These are phyloP conservation scores for Mayamaea pseudoterrestris DNA, from an alignment of 108 stramenopile genomes.

Conservation along the genomic window DNA sequence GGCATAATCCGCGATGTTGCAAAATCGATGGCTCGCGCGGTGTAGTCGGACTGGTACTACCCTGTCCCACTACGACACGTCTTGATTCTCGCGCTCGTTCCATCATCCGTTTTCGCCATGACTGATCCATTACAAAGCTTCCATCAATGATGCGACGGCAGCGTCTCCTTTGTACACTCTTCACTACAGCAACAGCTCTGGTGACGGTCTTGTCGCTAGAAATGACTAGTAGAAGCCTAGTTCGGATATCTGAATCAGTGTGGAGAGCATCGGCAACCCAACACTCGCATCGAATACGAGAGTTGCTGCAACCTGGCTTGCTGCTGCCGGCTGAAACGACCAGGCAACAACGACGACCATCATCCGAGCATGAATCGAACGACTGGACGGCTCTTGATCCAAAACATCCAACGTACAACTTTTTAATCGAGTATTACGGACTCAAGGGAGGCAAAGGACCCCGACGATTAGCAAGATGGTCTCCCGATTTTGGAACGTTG, in stretches of 20 bases:
- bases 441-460: constrained; percentile 57
- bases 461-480: constrained; percentile 45
- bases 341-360: constrained; percentile 3
- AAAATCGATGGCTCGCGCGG: too few relatives aligned
- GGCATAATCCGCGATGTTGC: too few relatives aligned
- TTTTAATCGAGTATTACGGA: constrained; percentile 80
- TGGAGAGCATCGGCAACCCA: background rate
- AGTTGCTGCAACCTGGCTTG: background rate
- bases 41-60: too few relatives aligned
- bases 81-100: background rate
- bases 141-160: background rate
- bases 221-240: background rate
- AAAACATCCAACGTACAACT: constrained; percentile 70
- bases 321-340: background rate
- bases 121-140: background rate
- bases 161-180: background rate
- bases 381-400: constrained; percentile 47
- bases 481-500: constrained; percentile 32
- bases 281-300: background rate
- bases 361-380: background rate
- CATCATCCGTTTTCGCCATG: background rate
- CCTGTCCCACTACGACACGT: background rate
- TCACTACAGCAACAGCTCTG: background rate
- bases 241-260: background rate
- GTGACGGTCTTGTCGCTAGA: background rate